Percentiles rank a stretch among this genome's conserved stretches.
These are phyloP conservation scores for Coemansia sp. DNA, from an alignment of 371 early-diverging fungal species.

Conservation along the genomic window DNA sequence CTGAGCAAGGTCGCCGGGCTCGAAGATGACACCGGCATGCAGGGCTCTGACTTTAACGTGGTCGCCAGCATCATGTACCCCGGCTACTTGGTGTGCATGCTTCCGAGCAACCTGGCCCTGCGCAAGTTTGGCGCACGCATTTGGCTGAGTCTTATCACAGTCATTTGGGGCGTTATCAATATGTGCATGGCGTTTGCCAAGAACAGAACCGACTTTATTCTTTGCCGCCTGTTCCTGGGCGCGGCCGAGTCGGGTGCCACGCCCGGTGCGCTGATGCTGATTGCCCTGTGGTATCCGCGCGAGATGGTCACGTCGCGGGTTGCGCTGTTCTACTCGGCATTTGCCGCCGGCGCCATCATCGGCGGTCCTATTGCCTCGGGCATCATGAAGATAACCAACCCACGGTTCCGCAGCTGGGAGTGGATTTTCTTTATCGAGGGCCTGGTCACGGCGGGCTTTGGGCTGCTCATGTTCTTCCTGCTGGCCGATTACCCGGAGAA, in stretches of 20 bases:
- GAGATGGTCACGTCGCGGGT: constrained; percentile 46
- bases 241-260: constrained; percentile 68
- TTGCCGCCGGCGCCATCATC: constrained; percentile 51
- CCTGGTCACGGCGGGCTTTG: constrained; percentile 63
- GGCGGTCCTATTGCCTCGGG: constrained; percentile 67
- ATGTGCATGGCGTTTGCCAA: constrained; percentile 63
- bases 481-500: constrained; percentile 74
- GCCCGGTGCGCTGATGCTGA: constrained; percentile 53
- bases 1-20: constrained; percentile 28
- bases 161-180: constrained; percentile 60
- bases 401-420: constrained; percentile 57
- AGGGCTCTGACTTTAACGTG: constrained; percentile 41
- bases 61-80: constrained; percentile 40
- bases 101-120: constrained; percentile 64
- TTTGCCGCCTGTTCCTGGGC: constrained; percentile 60
- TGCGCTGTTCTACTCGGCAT: constrained; percentile 48
- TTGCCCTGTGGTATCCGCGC: constrained; percentile 51
- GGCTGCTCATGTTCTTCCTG: constrained; percentile 59
- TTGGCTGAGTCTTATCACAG: constrained; percentile 58
- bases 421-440: constrained; percentile 79
- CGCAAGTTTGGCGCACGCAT: constrained; percentile 58
- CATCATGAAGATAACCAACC: constrained; percentile 54
- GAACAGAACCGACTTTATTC: constrained; percentile 53
- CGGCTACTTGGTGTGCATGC: constrained; percentile 35
- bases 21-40: constrained; percentile 19